Evolutionary conservation across 2,329 filamentous ascomycete genomes (phyloP).

Genomic region (Lachnellula suecica): DNA sequence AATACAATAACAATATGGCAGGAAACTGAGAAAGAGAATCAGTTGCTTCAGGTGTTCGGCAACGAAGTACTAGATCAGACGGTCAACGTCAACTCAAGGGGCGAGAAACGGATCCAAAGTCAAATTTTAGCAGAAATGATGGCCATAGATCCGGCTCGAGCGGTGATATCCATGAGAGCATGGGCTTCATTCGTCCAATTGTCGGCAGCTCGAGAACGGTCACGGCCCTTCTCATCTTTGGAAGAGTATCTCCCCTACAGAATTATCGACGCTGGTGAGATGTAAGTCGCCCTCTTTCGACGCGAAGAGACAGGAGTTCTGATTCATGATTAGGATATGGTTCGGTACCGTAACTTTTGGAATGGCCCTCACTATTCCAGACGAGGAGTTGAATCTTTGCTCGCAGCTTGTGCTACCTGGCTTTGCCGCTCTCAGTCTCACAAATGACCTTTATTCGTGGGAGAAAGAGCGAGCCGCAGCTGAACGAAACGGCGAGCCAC

Average conservation of each 20-base stretch:
- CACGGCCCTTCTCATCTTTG: constrained; percentile 21
- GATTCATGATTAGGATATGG: constrained; percentile 7
- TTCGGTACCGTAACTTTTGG: constrained; percentile 38
- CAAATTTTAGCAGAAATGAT: constrained; percentile 29
- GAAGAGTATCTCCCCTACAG: constrained; percentile 32
- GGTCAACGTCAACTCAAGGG: constrained; percentile 1
- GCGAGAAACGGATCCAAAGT: constrained; percentile 23
- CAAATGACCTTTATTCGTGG: constrained; percentile 41
- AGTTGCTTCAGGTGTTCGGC: neutral
- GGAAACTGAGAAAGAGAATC: neutral
- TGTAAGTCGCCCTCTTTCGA: too few relatives aligned
- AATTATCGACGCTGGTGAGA: constrained; percentile 27
- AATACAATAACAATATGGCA: neutral
- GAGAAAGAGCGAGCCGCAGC: constrained; percentile 36
- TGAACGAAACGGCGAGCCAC: neutral
- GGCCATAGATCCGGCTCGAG: constrained; percentile 26
- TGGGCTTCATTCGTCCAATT: constrained; percentile 26
- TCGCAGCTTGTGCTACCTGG: constrained; percentile 23
- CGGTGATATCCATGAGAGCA: constrained; percentile 26
- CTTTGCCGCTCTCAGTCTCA: constrained; percentile 31
- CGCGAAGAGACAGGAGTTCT: neutral
- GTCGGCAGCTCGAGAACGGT: constrained; percentile 5
- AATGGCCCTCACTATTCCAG: constrained; percentile 37
- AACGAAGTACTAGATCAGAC: constrained; percentile 1
- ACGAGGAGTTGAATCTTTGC: constrained; percentile 33